A percentile compares a stretch with the other conserved stretches of the same genome.
phyloP scores from a whole-genome alignment of 192 early-diverging fungal genomes.

The Mortierella hygrophila region DNA sequence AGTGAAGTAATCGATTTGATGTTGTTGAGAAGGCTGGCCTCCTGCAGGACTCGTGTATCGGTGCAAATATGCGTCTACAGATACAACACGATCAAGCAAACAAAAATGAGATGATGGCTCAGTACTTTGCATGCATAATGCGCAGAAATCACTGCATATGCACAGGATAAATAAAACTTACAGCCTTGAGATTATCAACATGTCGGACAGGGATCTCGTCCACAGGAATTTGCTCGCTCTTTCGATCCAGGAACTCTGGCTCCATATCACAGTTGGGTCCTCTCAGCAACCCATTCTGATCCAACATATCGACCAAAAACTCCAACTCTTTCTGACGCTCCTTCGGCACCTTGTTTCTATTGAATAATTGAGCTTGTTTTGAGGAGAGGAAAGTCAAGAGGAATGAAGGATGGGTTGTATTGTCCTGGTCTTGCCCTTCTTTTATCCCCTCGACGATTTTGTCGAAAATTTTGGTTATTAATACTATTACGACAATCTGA shows the following conservation, averaged over 20 bases:
- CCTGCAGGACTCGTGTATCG: background rate
- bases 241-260: background rate
- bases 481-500: no score
- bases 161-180: background rate
- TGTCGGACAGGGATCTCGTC: background rate
- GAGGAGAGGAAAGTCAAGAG: no score
- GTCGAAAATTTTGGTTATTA: no score
- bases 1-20: constrained; percentile 10
- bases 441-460: no score
- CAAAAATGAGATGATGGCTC: background rate
- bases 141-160: background rate
- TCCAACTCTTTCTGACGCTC: background rate
- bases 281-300: background rate
- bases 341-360: background rate
- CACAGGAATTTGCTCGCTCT: background rate
- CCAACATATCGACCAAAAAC: constrained; percentile 6
- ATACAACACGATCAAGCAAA: no score
- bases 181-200: background rate
- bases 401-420: no score
- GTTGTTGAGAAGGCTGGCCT: background rate
- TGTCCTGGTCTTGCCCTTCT: no score
- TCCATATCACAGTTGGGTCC: background rate
- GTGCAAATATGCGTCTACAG: background rate
- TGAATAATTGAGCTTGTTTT: no score
- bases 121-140: background rate